These are phyloP conservation scores for Zelopaecilomyces penicillatus DNA, from an alignment of 2,329 filamentous ascomycete genomes.

Conservation along the genomic window DNA sequence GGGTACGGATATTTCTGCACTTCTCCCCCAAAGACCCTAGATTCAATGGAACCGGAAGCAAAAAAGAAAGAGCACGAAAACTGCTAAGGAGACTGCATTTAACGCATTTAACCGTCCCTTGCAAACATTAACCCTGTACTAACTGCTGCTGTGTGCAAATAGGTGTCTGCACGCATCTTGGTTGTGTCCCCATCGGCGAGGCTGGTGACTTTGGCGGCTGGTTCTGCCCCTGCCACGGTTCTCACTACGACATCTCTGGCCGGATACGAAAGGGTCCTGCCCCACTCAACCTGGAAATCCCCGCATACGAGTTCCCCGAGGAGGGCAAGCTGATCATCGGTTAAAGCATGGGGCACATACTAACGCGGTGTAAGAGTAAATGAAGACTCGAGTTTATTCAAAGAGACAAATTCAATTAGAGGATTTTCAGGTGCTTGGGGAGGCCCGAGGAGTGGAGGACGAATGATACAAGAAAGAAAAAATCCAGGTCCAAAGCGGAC, in stretches of 20 bases:
- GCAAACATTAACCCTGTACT: slow-evolving; percentile 13
- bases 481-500: slow-evolving; percentile 12
- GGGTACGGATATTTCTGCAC: slow-evolving; percentile 45
- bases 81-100: neutral
- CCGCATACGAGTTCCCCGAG: slow-evolving; percentile 84
- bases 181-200: slow-evolving; percentile 98
- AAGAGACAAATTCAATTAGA: slow-evolving; percentile 15
- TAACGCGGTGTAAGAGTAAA: slow-evolving; percentile 14
- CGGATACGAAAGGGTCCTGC: slow-evolving; percentile 96
- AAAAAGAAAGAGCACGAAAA: neutral
- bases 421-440: neutral
- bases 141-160: neutral
- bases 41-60: too few relatives aligned
- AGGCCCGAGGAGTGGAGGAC: too few relatives aligned
- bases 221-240: slow-evolving; percentile 99
- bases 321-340: slow-evolving; percentile 86
- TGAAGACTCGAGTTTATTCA: slow-evolving; percentile 1
- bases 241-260: slow-evolving; percentile 99
- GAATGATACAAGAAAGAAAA: neutral
- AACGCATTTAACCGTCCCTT: neutral
- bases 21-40: slow-evolving; percentile 2
- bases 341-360: slow-evolving; percentile 44
- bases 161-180: slow-evolving; percentile 98
- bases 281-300: slow-evolving; percentile 94
- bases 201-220: slow-evolving; percentile 96